Evolutionary conservation across 139 green algal species (phyloP).

Genomic region (Coccomyxa sp.): DNA sequence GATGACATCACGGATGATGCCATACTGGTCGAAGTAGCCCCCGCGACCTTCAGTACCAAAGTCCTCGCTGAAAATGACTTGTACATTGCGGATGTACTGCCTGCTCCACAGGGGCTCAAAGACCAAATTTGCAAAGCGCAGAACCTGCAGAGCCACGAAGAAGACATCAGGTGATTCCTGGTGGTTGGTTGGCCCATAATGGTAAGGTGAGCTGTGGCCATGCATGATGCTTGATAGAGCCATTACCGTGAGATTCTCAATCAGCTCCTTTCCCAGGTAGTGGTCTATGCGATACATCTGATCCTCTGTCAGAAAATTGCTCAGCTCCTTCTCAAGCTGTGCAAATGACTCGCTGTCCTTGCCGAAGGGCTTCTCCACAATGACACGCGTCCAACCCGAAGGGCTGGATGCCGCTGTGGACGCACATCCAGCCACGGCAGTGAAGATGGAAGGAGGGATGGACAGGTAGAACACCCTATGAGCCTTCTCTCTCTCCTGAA

Average conservation of each 20-base stretch:
- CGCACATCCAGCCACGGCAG: slow-evolving; percentile 61
- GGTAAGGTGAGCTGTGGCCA: background rate
- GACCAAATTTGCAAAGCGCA: slow-evolving; percentile 96
- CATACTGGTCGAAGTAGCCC: slow-evolving; percentile 99
- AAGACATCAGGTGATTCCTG: background rate
- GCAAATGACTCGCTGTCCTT: slow-evolving; percentile 74
- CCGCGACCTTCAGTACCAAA: slow-evolving; percentile 97
- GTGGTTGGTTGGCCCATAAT: background rate
- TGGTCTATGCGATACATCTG: slow-evolving; percentile 99
- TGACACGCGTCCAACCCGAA: slow-evolving; percentile 93
- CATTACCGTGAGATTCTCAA: slow-evolving; percentile 93
- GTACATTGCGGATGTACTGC: slow-evolving; percentile 96
- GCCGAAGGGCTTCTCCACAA: slow-evolving; percentile 99
- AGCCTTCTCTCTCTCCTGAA: slow-evolving; percentile 28
- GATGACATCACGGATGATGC: slow-evolving; percentile 99
- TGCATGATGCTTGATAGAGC: background rate
- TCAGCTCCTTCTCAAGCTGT: slow-evolving; percentile 69
- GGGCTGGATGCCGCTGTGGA: slow-evolving; percentile 63
- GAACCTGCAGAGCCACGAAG: slow-evolving; percentile 38
- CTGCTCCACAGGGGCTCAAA: slow-evolving; percentile 98
- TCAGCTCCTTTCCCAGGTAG: slow-evolving; percentile 99
- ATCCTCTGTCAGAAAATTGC: slow-evolving; percentile 85
- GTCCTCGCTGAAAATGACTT: slow-evolving; percentile 98
- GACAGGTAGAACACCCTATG: slow-evolving; percentile 99
- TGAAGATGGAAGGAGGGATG: slow-evolving; percentile 94